phyloP scores from a whole-genome alignment of 306 rosid genomes.

The Acacia crassicarpa region DNA sequence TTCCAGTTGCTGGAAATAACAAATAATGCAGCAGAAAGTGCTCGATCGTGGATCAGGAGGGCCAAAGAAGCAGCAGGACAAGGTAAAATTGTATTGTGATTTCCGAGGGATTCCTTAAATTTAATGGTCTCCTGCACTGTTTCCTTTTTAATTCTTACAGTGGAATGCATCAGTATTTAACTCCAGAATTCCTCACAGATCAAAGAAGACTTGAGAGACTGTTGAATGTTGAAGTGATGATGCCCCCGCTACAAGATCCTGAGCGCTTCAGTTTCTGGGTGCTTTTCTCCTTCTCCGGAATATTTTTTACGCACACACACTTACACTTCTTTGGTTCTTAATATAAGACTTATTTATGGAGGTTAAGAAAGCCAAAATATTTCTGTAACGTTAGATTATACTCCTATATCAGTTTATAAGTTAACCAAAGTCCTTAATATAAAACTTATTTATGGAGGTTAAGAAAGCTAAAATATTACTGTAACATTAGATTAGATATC shows the following conservation, averaged over 20 bases:
- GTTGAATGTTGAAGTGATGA: slow-evolving; percentile 70
- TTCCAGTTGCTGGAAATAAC: slow-evolving; percentile 74
- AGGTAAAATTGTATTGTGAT: slow-evolving; percentile 47
- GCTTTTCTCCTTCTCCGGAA: background rate
- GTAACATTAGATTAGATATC: too few species aligned
- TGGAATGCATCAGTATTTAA: slow-evolving; percentile 15
- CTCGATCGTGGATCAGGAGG: slow-evolving; percentile 70
- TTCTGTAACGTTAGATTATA: too few species aligned
- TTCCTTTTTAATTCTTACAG: slow-evolving; percentile 15
- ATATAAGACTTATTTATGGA: too few species aligned
- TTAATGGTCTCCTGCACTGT: slow-evolving; percentile 13
- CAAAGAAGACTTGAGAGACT: slow-evolving; percentile 77
- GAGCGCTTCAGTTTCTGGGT: slow-evolving; percentile 98
- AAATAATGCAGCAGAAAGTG: slow-evolving; percentile 60
- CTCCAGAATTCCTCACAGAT: slow-evolving; percentile 47
- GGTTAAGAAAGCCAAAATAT: too few species aligned
- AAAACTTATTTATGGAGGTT: too few species aligned
- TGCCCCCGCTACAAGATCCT: slow-evolving; percentile 77
- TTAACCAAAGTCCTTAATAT: too few species aligned
- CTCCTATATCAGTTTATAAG: too few species aligned
- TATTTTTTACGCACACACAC: background rate
- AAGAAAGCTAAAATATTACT: too few species aligned
- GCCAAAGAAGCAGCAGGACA: slow-evolving; percentile 74
- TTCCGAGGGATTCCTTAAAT: slow-evolving; percentile 4
- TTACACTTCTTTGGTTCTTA: too few species aligned